Evolutionary conservation across 2,329 filamentous ascomycete genomes (phyloP).

Genomic region (Beauveria sp.): DNA sequence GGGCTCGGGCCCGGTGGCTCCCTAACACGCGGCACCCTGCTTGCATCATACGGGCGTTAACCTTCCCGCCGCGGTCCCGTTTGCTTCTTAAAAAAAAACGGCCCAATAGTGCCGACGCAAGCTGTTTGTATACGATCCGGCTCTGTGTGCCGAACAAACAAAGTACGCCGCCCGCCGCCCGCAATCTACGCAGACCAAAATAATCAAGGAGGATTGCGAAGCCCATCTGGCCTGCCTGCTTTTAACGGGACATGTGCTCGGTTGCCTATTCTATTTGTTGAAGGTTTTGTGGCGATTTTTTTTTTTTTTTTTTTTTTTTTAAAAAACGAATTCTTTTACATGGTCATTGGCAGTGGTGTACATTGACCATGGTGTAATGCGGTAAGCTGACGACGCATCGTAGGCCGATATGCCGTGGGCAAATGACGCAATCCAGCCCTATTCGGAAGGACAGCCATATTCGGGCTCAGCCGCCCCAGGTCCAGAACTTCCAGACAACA

Average conservation of each 20-base stretch:
- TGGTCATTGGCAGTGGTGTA: too few relatives aligned
- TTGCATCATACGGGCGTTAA: too few relatives aligned
- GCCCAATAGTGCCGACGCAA: background rate
- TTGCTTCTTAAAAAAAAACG: too few relatives aligned
- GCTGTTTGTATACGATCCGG: too few relatives aligned
- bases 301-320: too few relatives aligned
- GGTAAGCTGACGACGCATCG: background rate
- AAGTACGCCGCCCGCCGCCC: too few relatives aligned
- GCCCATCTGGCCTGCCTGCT: background rate
- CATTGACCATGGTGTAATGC: background rate
- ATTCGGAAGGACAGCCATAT: background rate
- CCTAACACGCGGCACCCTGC: too few relatives aligned
- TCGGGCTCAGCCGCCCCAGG: background rate
- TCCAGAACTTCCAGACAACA: background rate
- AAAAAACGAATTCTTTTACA: too few relatives aligned
- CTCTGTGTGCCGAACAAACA: too few relatives aligned
- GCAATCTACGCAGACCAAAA: too few relatives aligned
- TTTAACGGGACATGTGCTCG: background rate
- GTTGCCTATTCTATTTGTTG: background rate
- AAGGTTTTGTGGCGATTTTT: background rate
- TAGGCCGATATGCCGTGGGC: background rate
- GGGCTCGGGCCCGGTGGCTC: too few relatives aligned
- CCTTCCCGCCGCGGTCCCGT: too few relatives aligned
- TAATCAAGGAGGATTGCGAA: background rate
- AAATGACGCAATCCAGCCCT: slow-evolving; percentile 7